Evolutionary conservation across 2,329 filamentous ascomycete species (phyloP).

Genomic region (Phaeomoniella chlamydospora): DNA sequence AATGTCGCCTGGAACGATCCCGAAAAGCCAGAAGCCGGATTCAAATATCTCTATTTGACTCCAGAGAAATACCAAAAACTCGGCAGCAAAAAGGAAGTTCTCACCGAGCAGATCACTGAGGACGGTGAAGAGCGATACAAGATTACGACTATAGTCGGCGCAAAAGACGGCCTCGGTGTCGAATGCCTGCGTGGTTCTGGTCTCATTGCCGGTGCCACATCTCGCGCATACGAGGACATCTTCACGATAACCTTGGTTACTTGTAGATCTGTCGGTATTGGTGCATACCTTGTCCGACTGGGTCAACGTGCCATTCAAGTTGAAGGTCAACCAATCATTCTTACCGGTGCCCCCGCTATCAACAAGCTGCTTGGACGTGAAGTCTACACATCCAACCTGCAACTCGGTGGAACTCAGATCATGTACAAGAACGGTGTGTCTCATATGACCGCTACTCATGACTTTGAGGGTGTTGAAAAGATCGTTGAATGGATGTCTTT

Average conservation of each 20-base stretch:
- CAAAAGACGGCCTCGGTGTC: conserved; percentile 91
- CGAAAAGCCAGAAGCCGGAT: conserved; percentile 67
- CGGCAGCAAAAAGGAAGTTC: conserved; percentile 60
- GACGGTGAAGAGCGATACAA: conserved; percentile 83
- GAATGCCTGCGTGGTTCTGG: conserved; percentile 94
- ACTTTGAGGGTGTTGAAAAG: conserved; percentile 94
- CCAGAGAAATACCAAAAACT: conserved; percentile 77
- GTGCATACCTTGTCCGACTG: conserved; percentile 95
- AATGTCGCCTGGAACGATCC: conserved; percentile 91
- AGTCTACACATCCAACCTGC: conserved; percentile 96
- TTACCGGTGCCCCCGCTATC: conserved; percentile 90
- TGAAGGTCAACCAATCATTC: conserved; percentile 95
- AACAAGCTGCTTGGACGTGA: conserved; percentile 97
- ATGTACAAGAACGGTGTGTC: conserved; percentile 99
- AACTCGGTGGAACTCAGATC: conserved; percentile 99
- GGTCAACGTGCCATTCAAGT: conserved; percentile 98
- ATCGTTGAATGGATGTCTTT: conserved; percentile 98
- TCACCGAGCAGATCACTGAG: conserved; percentile 77
- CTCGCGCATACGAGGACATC: conserved; percentile 94
- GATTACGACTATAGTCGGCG: conserved; percentile 85
- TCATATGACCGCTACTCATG: conserved; percentile 94
- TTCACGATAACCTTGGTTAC: conserved; percentile 97
- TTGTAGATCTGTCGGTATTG: conserved; percentile 96
- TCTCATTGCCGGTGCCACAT: conserved; percentile 95
- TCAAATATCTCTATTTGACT: conserved; percentile 93